A percentile compares a stretch with the other conserved stretches of the same genome.
phyloP scores from a whole-genome alignment of 495 filamentous ascomycete species.

The Evansstolkia leycettana region DNA sequence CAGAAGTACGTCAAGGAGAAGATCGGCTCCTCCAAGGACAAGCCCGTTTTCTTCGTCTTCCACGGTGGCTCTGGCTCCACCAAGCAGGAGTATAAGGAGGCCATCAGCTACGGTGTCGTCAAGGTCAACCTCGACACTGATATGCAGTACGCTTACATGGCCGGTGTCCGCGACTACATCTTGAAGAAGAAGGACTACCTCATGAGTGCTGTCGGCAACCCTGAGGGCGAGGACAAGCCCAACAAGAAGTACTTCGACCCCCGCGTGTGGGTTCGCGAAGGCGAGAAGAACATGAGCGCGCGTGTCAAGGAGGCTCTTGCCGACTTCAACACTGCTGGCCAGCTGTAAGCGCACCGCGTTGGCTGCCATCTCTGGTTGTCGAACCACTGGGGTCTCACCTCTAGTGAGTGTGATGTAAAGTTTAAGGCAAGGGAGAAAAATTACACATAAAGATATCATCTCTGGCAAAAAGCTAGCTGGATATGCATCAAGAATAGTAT shows the following conservation, averaged over 20 bases:
- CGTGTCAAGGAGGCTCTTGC: slow-evolving; percentile 69
- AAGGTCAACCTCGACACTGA: slow-evolving; percentile 90
- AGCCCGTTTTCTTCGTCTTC: slow-evolving; percentile 98
- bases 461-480: neutral
- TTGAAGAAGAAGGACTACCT: slow-evolving; percentile 93
- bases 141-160: slow-evolving; percentile 63
- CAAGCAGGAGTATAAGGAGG: slow-evolving; percentile 77
- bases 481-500: neutral
- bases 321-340: slow-evolving; percentile 83
- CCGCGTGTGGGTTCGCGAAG: slow-evolving; percentile 66
- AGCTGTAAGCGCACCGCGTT: slow-evolving; percentile 51
- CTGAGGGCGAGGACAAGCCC: slow-evolving; percentile 88
- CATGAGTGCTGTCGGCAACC: slow-evolving; percentile 76
- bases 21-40: slow-evolving; percentile 50
- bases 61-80: slow-evolving; percentile 88
- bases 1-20: slow-evolving; percentile 79
- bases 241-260: slow-evolving; percentile 99
- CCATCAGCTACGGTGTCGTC: slow-evolving; percentile 87
- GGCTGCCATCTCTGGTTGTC: neutral
- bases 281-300: slow-evolving; percentile 90
- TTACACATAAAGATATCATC: too few relatives aligned
- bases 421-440: neutral
- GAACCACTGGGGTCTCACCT: neutral
- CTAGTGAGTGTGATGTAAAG: neutral
- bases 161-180: slow-evolving; percentile 87